Conservation (phyloP, 495 filamentous ascomycete species). For the Halenospora varia region DNA sequence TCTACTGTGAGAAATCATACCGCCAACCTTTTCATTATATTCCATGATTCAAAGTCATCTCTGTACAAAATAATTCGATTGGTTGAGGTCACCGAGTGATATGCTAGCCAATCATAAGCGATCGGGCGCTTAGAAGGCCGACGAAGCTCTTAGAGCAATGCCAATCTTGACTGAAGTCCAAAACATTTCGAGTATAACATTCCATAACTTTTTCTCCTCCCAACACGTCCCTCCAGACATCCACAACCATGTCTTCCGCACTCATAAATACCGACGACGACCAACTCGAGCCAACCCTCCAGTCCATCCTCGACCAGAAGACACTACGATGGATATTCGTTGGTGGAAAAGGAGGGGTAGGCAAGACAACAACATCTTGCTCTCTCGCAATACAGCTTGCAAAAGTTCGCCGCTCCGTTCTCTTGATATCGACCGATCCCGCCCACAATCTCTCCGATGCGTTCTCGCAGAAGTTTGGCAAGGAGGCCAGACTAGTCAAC, state of each 20-base stretch:
- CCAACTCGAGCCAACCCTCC: slow-evolving; percentile 83
- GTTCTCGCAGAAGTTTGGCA: slow-evolving; percentile 98
- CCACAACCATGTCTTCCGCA: slow-evolving; percentile 38
- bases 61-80: neutral
- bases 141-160: neutral
- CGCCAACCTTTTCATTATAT: too few species aligned
- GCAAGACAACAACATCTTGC: slow-evolving; percentile 98
- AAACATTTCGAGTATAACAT: neutral
- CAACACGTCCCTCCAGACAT: slow-evolving; percentile 1
- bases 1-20: too few species aligned
- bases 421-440: slow-evolving; percentile 97
- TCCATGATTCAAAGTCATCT: too few species aligned
- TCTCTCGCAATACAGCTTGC: slow-evolving; percentile 98
- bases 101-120: neutral
- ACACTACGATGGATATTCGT: slow-evolving; percentile 99
- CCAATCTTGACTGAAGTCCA: neutral
- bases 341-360: slow-evolving; percentile 98
- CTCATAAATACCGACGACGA: slow-evolving; percentile 66
- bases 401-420: slow-evolving; percentile 88
- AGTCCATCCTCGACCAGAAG: slow-evolving; percentile 90
- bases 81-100: neutral
- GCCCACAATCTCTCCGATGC: slow-evolving; percentile 98
- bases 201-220: neutral
- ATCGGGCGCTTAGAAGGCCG: neutral
- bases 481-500: slow-evolving; percentile 89